Evolutionary conservation across 2,329 filamentous ascomycete species (phyloP).

Genomic region (Diaporthe vexans): DNA sequence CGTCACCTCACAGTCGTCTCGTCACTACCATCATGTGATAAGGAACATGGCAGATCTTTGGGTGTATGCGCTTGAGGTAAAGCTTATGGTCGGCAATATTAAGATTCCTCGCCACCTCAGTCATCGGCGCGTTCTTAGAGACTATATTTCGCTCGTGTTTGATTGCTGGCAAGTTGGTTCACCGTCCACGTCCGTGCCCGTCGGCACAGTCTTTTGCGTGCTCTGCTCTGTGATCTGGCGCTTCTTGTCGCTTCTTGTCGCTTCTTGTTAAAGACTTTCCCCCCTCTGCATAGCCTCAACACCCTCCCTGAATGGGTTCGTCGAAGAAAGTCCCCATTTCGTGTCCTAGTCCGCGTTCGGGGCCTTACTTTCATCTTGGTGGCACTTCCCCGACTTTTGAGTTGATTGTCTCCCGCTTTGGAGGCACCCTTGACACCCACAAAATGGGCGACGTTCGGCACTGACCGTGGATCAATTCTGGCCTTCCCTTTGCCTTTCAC

Average conservation of each 20-base stretch:
- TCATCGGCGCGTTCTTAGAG: too few relatives aligned
- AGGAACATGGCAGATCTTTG: not conserved
- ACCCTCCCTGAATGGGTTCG: not conserved
- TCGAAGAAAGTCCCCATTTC: not conserved
- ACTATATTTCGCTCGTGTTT: not conserved
- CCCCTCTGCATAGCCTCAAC: not conserved
- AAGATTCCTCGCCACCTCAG: too few relatives aligned
- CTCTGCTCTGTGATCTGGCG: not conserved
- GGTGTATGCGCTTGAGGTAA: not conserved
- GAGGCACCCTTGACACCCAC: not conserved
- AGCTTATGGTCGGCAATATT: not conserved
- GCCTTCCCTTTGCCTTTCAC: slow-evolving; percentile 8
- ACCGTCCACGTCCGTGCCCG: not conserved
- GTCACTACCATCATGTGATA: not conserved
- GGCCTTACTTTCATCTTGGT: not conserved
- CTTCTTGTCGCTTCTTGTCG: too few relatives aligned
- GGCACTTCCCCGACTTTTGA: not conserved
- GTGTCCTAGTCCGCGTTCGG: not conserved
- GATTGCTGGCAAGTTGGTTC: not conserved
- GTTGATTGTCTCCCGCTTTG: not conserved
- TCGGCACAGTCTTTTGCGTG: not conserved
- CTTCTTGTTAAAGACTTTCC: not conserved
- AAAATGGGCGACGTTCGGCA: too few relatives aligned
- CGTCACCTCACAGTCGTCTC: not conserved
- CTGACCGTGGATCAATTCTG: not conserved